A percentile compares a stretch with the other conserved stretches of the same genome.
Conservation (phyloP, 176 grass and related monocot species). For the Musa itinerans region DNA sequence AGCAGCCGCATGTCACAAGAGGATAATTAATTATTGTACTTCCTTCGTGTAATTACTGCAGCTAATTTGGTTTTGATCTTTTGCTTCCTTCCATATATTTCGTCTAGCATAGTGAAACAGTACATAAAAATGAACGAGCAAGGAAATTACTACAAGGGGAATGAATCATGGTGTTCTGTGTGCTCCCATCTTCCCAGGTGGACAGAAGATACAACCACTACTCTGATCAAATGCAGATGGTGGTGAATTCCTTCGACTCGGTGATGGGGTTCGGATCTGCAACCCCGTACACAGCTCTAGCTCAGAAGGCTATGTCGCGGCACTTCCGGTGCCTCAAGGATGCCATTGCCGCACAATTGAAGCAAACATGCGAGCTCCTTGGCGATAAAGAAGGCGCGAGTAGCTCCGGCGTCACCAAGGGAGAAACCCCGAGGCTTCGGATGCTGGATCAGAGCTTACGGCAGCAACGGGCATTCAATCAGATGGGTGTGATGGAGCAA, state of each 20-base stretch:
- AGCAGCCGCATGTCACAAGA: too few species aligned
- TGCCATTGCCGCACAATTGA: slow-evolving; percentile 55
- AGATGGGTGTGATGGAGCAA: slow-evolving; percentile 99
- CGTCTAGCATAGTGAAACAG: too few species aligned
- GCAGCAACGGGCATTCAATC: slow-evolving; percentile 88
- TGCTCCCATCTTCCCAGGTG: slow-evolving; percentile 35
- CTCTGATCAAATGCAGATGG: slow-evolving; percentile 99
- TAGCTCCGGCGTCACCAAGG: slow-evolving; percentile 73
- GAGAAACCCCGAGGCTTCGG: slow-evolving; percentile 79
- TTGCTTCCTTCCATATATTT: too few species aligned
- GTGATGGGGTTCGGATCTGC: slow-evolving; percentile 89
- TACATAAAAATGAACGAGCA: too few species aligned
- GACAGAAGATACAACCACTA: slow-evolving; percentile 97
- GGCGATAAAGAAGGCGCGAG: slow-evolving; percentile 77
- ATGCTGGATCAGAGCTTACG: slow-evolving; percentile 79
- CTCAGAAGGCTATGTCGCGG: slow-evolving; percentile 97
- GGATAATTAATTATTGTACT: too few species aligned
- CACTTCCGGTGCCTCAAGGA: slow-evolving; percentile 99
- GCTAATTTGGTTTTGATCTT: too few species aligned
- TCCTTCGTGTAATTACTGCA: too few species aligned
- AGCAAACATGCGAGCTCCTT: slow-evolving; percentile 58
- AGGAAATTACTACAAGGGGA: too few species aligned
- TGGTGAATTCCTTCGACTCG: slow-evolving; percentile 98
- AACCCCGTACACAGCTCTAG: slow-evolving; percentile 93
- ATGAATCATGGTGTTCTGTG: not conserved